Evolutionary conservation across 148 eudicot genomes (phyloP).

Genomic region (Arbutus unedo): DNA sequence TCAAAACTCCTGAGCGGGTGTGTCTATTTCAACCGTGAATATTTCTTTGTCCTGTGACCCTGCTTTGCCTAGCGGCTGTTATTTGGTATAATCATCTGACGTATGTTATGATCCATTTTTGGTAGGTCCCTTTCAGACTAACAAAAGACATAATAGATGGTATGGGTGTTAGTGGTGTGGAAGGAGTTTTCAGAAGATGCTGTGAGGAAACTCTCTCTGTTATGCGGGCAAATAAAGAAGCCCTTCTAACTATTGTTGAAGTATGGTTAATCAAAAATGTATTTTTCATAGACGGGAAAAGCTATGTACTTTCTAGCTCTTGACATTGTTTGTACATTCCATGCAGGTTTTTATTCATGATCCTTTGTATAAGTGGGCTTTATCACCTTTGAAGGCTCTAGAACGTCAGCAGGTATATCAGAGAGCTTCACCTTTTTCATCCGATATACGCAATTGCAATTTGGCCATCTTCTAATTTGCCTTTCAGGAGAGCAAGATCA

Average conservation of each 20-base stretch:
- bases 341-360: slow-evolving; percentile 98
- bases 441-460: background rate
- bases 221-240: slow-evolving; percentile 96
- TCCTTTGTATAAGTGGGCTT: slow-evolving; percentile 97
- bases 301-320: background rate
- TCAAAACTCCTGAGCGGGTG: slow-evolving; percentile 97
- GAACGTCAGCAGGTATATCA: slow-evolving; percentile 82
- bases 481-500: slow-evolving; percentile 3
- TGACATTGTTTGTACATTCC: slow-evolving; percentile 11
- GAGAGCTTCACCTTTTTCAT: slow-evolving; percentile 6
- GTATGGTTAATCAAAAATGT: slow-evolving; percentile 28
- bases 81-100: slow-evolving; percentile 2
- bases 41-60: background rate
- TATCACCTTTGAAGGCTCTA: slow-evolving; percentile 93
- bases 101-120: slow-evolving; percentile 17
- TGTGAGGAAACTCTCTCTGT: slow-evolving; percentile 94
- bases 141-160: slow-evolving; percentile 93
- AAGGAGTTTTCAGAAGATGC: slow-evolving; percentile 97
- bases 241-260: slow-evolving; percentile 89
- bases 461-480: slow-evolving; percentile 6
- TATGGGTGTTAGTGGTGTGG: slow-evolving; percentile 96
- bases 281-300: background rate
- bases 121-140: slow-evolving; percentile 89
- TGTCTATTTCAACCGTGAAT: slow-evolving; percentile 20
- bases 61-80: background rate